phyloP scores from a whole-genome alignment of 176 grass and related monocot genomes.

The Oryza australiensis region DNA sequence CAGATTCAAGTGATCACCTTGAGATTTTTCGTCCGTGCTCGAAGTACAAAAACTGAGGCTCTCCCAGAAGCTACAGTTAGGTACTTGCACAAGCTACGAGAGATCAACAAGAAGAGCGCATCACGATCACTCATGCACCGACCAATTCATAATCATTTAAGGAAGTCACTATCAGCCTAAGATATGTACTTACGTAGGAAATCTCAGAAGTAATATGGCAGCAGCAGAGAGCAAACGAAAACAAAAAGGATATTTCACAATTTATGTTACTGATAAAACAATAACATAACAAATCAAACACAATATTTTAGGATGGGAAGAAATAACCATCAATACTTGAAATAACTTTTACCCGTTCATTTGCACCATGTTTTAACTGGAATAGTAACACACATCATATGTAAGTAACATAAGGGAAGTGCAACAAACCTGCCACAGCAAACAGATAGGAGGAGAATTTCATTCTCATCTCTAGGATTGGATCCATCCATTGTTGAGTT shows the following conservation, averaged over 20 bases:
- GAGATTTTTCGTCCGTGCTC: constrained; percentile 63
- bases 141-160: constrained; percentile 16
- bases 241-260: not conserved
- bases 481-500: constrained; percentile 43
- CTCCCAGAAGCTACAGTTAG: constrained; percentile 85
- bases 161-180: constrained; percentile 15
- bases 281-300: not conserved
- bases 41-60: constrained; percentile 72
- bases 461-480: constrained; percentile 53
- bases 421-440: constrained; percentile 82
- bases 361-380: constrained; percentile 26
- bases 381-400: not conserved
- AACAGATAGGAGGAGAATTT: constrained; percentile 62
- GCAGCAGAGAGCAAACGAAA: constrained; percentile 5
- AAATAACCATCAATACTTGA: constrained; percentile 1
- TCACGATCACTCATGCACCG: constrained; percentile 22
- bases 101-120: constrained; percentile 29
- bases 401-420: constrained; percentile 12
- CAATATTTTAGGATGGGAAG: not conserved
- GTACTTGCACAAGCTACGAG: constrained; percentile 90
- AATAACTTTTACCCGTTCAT: not conserved
- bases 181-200: not conserved
- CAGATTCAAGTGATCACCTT: constrained; percentile 56
- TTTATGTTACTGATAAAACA: constrained; percentile 7
- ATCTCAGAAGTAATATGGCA: constrained; percentile 15